These are phyloP conservation scores for Chlamydomonas sphaeroides DNA, from an alignment of 139 green algal genomes.

Conservation along the genomic window DNA sequence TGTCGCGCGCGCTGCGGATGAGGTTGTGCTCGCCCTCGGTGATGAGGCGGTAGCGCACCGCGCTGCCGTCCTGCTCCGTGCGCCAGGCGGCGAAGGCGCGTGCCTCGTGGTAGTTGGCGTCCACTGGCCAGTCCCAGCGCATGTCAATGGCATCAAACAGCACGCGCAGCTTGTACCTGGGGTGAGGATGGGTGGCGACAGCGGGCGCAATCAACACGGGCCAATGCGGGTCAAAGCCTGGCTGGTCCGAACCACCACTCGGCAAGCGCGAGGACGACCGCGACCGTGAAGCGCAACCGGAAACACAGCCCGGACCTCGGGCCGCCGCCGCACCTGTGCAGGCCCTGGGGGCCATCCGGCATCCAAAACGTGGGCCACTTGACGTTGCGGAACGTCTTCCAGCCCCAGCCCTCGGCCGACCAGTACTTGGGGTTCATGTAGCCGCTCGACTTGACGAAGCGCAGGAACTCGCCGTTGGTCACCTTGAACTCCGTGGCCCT, in stretches of 20 bases:
- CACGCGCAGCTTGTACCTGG: slow-evolving; percentile 75
- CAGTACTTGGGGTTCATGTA: slow-evolving; percentile 73
- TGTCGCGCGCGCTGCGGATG: slow-evolving; percentile 56
- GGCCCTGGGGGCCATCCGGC: slow-evolving; percentile 65
- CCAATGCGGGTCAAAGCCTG: too few relatives aligned
- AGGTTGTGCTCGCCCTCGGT: slow-evolving; percentile 77
- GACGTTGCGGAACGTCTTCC: slow-evolving; percentile 84
- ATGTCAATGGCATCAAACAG: slow-evolving; percentile 77
- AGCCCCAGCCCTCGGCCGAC: slow-evolving; percentile 80
- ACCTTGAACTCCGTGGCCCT: slow-evolving; percentile 54
- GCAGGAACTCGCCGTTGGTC: slow-evolving; percentile 82
- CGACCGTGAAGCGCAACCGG: too few relatives aligned
- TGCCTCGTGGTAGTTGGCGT: slow-evolving; percentile 83
- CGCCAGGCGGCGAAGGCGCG: slow-evolving; percentile 77
- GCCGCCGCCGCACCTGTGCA: slow-evolving; percentile 49
- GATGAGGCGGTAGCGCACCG: slow-evolving; percentile 69
- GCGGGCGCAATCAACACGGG: too few relatives aligned
- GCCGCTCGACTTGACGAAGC: slow-evolving; percentile 75
- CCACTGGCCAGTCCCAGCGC: slow-evolving; percentile 71
- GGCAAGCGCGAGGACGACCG: too few relatives aligned
- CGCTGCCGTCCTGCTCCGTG: slow-evolving; percentile 56
- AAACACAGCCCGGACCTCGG: neutral
- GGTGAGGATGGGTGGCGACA: too few relatives aligned
- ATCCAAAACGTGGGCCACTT: slow-evolving; percentile 90
- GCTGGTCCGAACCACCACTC: too few relatives aligned